Percentiles rank a stretch among this genome's conserved stretches.
These are phyloP conservation scores for Penicillium bialowiezense DNA, from an alignment of 495 filamentous ascomycete genomes.

Conservation along the genomic window DNA sequence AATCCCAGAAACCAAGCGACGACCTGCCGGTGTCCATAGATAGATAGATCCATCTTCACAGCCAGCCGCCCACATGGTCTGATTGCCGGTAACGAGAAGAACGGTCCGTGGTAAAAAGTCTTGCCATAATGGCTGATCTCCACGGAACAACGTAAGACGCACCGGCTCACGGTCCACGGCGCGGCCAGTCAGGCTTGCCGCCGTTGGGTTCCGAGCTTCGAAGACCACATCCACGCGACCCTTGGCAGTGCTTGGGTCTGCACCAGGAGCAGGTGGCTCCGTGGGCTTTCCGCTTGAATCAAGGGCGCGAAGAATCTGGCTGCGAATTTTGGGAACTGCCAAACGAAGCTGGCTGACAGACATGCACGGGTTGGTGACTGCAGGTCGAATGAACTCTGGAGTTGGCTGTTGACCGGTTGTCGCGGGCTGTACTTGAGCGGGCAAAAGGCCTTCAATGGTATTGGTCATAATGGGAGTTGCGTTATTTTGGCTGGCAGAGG, in stretches of 20 bases:
- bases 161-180: slow-evolving; percentile 72
- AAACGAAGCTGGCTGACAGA: slow-evolving; percentile 81
- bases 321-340: slow-evolving; percentile 84
- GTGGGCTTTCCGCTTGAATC: slow-evolving; percentile 45
- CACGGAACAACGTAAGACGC: slow-evolving; percentile 73
- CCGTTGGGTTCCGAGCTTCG: slow-evolving; percentile 69
- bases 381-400: slow-evolving; percentile 84
- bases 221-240: slow-evolving; percentile 62
- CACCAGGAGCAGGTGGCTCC: slow-evolving; percentile 41
- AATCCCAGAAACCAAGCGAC: slow-evolving; percentile 76
- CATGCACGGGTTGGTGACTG: slow-evolving; percentile 76
- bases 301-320: slow-evolving; percentile 62
- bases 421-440: slow-evolving; percentile 53
- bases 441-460: slow-evolving; percentile 71
- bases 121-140: slow-evolving; percentile 87
- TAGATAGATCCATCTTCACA: slow-evolving; percentile 94
- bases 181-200: slow-evolving; percentile 53
- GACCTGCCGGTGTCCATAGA: slow-evolving; percentile 91
- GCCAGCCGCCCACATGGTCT: slow-evolving; percentile 84
- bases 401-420: slow-evolving; percentile 64
- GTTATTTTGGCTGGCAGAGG: slow-evolving; percentile 55
- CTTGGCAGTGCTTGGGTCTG: slow-evolving; percentile 53
- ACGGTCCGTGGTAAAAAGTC: slow-evolving; percentile 85
- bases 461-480: slow-evolving; percentile 73
- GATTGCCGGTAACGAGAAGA: slow-evolving; percentile 83